Base-by-base conservation (phyloP, 768 basidiomycete genomes). In the Pisolithus orientalis region DNA sequence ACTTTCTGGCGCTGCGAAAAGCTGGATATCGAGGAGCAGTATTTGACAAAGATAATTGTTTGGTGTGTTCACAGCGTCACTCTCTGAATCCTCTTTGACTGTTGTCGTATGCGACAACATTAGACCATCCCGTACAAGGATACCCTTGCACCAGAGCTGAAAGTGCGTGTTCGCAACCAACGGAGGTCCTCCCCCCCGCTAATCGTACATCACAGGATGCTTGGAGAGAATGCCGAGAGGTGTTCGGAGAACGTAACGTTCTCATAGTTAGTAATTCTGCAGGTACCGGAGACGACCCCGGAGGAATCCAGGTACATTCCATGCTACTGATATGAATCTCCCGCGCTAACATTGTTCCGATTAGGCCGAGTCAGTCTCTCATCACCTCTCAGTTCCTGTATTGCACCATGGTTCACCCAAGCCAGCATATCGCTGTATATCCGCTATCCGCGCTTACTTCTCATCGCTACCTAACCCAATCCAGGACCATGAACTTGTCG, bases 21-120 rank as follows among this genome's bases (percentile, higher is more conserved):
- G 81, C 84, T 7, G 93, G 94, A 5, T 94, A 91, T 65, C 80
- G 83, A 44, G 93, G 89, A n/a, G 90, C 87, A 3, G 83, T 99
- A 1, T 87, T 98, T 59, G 95, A 98, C 77, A 97, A 98, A 71
- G 95, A 99, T 64, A 98, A 99, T 61, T 98, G 95, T 63, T 70
- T 98, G 58, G 95, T 91, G 57, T 28, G 86, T 72, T 4, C 16
- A 5, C 45, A 45, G 3, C 7, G 5, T 8, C 16, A 2, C n/a
- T 39, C 25, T 28, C 14, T 31, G 14, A 32, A 1, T 4, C 46
- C 4, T 6, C n/a, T 29, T 17, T 9, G 9, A 29, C 25, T 11
- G 21, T 9, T 61, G 10, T 34, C 32, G 32, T 34, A 34, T 13
- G 32, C 32, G 32, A 34, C 32, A 10, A 11, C 3, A 24, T 25